phyloP scores from a whole-genome alignment of 306 rosid species.

The Neltuma alba region DNA sequence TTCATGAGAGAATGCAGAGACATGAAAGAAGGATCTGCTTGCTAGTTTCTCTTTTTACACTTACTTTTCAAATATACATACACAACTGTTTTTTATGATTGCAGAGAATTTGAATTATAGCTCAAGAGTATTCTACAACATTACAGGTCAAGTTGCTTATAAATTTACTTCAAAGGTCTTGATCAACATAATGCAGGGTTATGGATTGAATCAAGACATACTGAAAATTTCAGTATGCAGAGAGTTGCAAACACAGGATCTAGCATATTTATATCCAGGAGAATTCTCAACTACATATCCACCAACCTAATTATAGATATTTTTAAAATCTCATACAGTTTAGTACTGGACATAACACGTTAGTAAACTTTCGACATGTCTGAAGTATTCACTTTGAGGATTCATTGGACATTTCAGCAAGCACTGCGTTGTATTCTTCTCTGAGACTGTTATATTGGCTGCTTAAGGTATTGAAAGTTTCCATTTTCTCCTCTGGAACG shows the following conservation, averaged over 20 bases:
- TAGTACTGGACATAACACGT: not conserved
- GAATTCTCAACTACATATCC: not conserved
- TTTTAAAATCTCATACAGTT: not conserved
- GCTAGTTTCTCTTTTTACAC: not conserved
- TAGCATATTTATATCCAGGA: not conserved
- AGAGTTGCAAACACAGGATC: not conserved
- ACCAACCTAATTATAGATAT: not conserved
- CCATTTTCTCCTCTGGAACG: slow-evolving; percentile 39
- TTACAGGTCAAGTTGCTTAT: not conserved
- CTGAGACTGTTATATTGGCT: slow-evolving; percentile 46
- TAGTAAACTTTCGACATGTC: not conserved
- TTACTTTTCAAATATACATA: not conserved
- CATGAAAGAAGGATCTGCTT: not conserved
- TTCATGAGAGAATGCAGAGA: not conserved
- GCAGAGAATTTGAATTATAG: not conserved
- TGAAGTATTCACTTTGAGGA: slow-evolving; percentile 27
- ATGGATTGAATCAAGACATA: not conserved
- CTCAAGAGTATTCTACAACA: not conserved
- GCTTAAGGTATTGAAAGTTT: slow-evolving; percentile 40
- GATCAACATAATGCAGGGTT: not conserved
- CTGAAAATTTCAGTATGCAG: not conserved
- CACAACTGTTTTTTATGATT: not conserved
- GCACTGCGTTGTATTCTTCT: slow-evolving; percentile 54
- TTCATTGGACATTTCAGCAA: slow-evolving; percentile 38
- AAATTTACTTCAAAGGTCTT: not conserved